Percentiles rank a stretch among this genome's conserved stretches.
phyloP scores from a whole-genome alignment of 2,329 filamentous ascomycete species.

The Venturiaceae sp. region DNA sequence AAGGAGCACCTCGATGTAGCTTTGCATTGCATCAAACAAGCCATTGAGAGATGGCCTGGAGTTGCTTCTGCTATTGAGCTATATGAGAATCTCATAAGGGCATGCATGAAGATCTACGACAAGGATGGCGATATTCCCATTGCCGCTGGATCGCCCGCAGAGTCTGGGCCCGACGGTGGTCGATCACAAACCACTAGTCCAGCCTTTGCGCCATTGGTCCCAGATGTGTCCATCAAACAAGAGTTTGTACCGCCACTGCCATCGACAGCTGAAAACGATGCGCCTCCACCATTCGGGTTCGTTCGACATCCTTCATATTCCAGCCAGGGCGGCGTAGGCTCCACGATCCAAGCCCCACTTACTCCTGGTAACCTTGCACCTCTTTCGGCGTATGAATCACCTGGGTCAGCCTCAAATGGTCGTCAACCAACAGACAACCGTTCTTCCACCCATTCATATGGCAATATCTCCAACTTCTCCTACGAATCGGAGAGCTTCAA shows the following conservation, averaged over 20 bases:
- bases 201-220: constrained; percentile 10
- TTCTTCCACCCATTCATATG: background rate
- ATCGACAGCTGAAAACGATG: background rate
- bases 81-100: constrained; percentile 75
- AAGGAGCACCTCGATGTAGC: constrained; percentile 65
- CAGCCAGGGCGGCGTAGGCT: background rate
- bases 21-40: constrained; percentile 68
- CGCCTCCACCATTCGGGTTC: constrained; percentile 1
- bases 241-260: background rate
- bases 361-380: background rate
- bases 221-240: background rate
- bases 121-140: constrained; percentile 42
- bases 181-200: constrained; percentile 37
- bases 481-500: constrained; percentile 1
- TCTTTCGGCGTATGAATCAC: background rate
- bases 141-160: constrained; percentile 36
- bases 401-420: background rate
- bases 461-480: constrained; percentile 3
- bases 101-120: constrained; percentile 83
- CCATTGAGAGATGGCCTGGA: constrained; percentile 85
- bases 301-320: background rate
- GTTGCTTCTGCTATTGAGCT: constrained; percentile 75
- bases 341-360: background rate
- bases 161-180: constrained; percentile 25
- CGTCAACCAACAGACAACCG: background rate